These are phyloP conservation scores for Aspergillus brasiliensis DNA, from an alignment of 2,329 filamentous ascomycete genomes.

Conservation along the genomic window DNA sequence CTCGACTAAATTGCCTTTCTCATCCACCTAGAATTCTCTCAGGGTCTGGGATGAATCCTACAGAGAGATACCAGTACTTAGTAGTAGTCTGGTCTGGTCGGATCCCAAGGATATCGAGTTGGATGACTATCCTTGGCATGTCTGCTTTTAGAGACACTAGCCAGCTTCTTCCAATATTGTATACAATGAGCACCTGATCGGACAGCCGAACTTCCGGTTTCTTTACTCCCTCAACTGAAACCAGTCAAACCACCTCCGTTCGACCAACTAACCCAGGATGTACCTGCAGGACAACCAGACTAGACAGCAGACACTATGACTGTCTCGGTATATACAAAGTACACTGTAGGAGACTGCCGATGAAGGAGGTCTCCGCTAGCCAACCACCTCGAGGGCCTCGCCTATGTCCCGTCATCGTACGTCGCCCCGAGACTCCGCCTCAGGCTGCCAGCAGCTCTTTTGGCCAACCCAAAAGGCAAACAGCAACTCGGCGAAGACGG, in stretches of 20 bases:
- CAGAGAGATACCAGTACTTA: no score
- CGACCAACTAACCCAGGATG: not conserved
- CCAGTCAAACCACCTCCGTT: not conserved
- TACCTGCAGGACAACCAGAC: not conserved
- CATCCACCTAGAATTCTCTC: not conserved
- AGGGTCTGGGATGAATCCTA: not conserved
- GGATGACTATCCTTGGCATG: not conserved
- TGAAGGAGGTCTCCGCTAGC: constrained; percentile 1
- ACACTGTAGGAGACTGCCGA: not conserved
- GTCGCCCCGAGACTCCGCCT: no score
- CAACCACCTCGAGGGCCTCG: not conserved
- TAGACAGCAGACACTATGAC: no score
- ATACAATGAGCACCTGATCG: not conserved
- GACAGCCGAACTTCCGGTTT: not conserved
- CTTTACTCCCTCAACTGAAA: no score
- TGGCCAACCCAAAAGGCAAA: no score
- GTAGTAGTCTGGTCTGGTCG: no score
- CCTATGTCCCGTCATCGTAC: no score
- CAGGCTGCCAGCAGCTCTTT: no score
- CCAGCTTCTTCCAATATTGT: not conserved
- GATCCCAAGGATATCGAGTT: no score
- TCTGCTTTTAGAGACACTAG: not conserved
- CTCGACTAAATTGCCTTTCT: constrained; percentile 15
- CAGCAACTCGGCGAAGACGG: not conserved
- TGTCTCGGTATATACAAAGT: not conserved